These are phyloP conservation scores for Solanum appendiculatum DNA, from an alignment of 257 asterid species.

Conservation along the genomic window DNA sequence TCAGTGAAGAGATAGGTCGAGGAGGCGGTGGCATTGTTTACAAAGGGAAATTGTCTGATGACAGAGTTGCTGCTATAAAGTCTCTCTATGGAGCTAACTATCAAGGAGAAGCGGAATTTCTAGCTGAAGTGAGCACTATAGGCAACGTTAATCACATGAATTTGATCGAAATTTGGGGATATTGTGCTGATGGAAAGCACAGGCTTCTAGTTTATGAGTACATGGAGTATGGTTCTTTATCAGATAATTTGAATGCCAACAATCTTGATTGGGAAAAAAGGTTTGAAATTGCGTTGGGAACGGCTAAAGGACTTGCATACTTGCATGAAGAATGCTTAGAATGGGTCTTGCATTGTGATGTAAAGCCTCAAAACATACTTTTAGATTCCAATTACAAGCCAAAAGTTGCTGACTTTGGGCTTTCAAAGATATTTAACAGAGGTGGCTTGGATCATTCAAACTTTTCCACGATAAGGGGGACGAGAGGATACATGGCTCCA, in stretches of 20 bases:
- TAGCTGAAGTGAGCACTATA: constrained; percentile 13
- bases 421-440: constrained; percentile 15
- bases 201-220: constrained; percentile 30
- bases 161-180: constrained; percentile 19
- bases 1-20: constrained; percentile 28
- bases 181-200: constrained; percentile 22
- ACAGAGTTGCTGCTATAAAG: constrained; percentile 24
- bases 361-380: constrained; percentile 40
- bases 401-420: constrained; percentile 38
- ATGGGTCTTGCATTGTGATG: constrained; percentile 43
- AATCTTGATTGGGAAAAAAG: constrained; percentile 30
- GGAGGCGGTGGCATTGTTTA: constrained; percentile 33
- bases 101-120: constrained; percentile 27
- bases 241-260: constrained; percentile 3
- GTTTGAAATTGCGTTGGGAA: constrained; percentile 22
- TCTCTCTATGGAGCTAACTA: constrained; percentile 5
- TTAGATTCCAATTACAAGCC: constrained; percentile 17
- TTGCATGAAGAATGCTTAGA: constrained; percentile 43
- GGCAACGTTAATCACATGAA: constrained; percentile 28
- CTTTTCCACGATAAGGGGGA: constrained; percentile 25
- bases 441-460: neutral
- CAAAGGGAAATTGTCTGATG: constrained; percentile 19
- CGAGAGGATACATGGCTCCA: constrained; percentile 48
- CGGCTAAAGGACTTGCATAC: constrained; percentile 34
- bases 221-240: constrained; percentile 23